Evolutionary conservation across 176 grass and related monocot genomes (phyloP), one percentile per base, ranked within the genome.

Genomic region (Phyllostachys edulis): DNA sequence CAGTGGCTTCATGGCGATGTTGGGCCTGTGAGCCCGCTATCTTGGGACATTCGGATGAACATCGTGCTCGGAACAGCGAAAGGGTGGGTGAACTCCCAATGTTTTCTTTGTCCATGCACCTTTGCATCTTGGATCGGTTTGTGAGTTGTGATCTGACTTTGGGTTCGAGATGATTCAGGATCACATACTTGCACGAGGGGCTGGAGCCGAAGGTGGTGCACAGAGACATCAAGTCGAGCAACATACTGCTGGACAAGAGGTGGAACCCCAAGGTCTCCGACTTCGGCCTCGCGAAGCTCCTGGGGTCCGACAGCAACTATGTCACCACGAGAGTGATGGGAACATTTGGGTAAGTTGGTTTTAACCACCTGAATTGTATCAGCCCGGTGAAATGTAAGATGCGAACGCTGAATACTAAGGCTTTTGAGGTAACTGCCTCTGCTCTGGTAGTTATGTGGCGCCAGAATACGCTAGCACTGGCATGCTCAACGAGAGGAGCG

Each of bases 381-480:
- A 26, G 34, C 17, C 17, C 21, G 71, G 27, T 69, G 21, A 78
- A 69, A 9, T 54, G 16, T 1, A 12, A 50, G 17, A 42, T 47
- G 69, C 27, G 2, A 41, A 59, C 27, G 5, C 44, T 38, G 57
- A 57, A 61, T 24, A 13, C 12, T 39, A 16, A 54, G 16, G 46
- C 1, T 20, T 75, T 51, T 59, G 20, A 63, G 39, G 10, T 75
- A n/a, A 20, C 60, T 32, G 26, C 57, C 70, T 62, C 64, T 78
- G 67, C 12, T 80, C 67, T 51, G 15, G 15, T 49, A 99, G 97
- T 2, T 99, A 99, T 49, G 93, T 99, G 70, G 97, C 97, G 16
- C 97, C 97, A 16, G 97, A 99, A 47, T 99, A 99, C 61, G 97
- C 97, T 14, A 99, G 97, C 69, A 99, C 97, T 0, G 97, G 97